phyloP scores from a whole-genome alignment of 257 asterid genomes.

The Jasminum sambac region DNA sequence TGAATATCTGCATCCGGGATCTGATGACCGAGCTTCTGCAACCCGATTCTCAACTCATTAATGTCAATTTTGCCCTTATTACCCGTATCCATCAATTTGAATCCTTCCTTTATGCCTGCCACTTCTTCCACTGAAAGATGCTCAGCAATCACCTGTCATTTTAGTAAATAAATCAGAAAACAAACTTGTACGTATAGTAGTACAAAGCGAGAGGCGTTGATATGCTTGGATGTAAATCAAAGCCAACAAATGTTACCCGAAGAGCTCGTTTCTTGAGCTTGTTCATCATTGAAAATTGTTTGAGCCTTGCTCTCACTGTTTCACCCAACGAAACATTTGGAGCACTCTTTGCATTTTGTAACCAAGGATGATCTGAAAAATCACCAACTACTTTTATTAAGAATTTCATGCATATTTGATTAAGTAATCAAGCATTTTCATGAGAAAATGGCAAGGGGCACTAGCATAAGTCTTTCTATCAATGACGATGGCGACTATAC shows the following conservation, averaged over 20 bases:
- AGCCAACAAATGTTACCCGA: constrained; percentile 35
- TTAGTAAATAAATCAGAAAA: constrained; percentile 10
- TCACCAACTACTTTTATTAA: background rate
- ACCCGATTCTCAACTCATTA: constrained; percentile 44
- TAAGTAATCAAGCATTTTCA: background rate
- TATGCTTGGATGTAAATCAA: background rate
- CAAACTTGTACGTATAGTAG: background rate
- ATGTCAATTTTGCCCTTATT: constrained; percentile 48
- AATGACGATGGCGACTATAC: background rate
- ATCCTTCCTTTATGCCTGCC: constrained; percentile 49
- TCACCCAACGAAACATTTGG: constrained; percentile 53
- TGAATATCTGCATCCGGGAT: constrained; percentile 44
- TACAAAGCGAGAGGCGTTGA: constrained; percentile 3
- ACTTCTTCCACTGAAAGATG: constrained; percentile 48
- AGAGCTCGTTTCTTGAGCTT: constrained; percentile 56
- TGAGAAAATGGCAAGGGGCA: background rate
- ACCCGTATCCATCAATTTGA: constrained; percentile 39
- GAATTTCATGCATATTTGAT: background rate
- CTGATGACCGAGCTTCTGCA: constrained; percentile 45
- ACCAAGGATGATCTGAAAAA: constrained; percentile 53
- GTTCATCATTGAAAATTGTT: constrained; percentile 54
- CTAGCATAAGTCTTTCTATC: background rate
- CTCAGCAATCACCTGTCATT: constrained; percentile 48
- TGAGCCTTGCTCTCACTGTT: constrained; percentile 53
- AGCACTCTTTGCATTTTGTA: constrained; percentile 52